phyloP scores from a whole-genome alignment of 208 protist genomes.

The Herpetomonas muscarum region DNA sequence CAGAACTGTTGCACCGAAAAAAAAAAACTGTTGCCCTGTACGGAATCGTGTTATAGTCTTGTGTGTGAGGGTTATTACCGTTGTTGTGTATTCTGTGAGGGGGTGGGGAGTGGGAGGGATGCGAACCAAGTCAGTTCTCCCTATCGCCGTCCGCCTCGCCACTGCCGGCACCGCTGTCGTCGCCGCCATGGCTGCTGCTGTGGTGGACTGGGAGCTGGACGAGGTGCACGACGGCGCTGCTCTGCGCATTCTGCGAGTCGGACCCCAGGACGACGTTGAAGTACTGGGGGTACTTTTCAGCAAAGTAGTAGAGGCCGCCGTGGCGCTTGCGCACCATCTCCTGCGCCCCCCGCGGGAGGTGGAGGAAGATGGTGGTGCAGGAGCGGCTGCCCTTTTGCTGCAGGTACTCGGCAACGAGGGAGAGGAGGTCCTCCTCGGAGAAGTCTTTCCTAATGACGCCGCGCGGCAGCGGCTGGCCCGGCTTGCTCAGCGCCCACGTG shows the following conservation, averaged over 20 bases:
- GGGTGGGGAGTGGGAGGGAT: no score
- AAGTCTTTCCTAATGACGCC: conserved; percentile 81
- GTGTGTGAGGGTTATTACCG: no score
- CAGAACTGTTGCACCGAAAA: no score
- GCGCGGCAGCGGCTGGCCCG: conserved; percentile 69
- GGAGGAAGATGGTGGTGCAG: conserved; percentile 43
- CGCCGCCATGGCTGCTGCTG: conserved; percentile 14
- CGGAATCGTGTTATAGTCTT: no score
- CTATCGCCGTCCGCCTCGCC: conserved; percentile 2
- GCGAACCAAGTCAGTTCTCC: no score
- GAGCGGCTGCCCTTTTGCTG: conserved; percentile 40
- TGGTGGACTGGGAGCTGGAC: conserved; percentile 47
- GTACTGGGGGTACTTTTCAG: conserved; percentile 66
- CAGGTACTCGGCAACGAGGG: conserved; percentile 70
- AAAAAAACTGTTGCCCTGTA: no score
- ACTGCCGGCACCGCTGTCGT: conserved; percentile 3
- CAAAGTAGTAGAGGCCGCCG: conserved; percentile 75
- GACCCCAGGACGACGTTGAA: conserved; percentile 79
- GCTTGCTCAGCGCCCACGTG: conserved; percentile 64
- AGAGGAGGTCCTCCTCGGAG: conserved; percentile 72
- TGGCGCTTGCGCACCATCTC: conserved; percentile 65
- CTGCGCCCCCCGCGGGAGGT: conserved; percentile 76
- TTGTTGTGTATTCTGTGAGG: no score
- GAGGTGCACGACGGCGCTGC: conserved; percentile 72
- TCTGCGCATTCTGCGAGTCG: conserved; percentile 54